A percentile compares a stretch with the other conserved stretches of the same genome.
phyloP scores from a whole-genome alignment of 768 basidiomycete genomes.

The Harrya chromipes region DNA sequence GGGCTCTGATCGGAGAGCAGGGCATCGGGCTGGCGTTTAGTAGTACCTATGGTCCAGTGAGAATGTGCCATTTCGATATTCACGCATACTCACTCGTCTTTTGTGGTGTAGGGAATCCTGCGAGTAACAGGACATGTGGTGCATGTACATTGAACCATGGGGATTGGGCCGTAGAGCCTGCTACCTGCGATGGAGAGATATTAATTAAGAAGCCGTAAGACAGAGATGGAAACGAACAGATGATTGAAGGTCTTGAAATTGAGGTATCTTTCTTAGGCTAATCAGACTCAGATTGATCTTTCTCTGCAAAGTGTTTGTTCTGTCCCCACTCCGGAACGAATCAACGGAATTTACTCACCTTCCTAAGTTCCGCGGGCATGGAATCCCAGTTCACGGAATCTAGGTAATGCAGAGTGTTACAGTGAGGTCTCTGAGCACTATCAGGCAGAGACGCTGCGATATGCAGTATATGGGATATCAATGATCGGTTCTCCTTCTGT shows the following conservation, averaged over 20 bases:
- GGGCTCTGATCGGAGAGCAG: conserved; percentile 34
- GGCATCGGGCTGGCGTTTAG: conserved; percentile 46
- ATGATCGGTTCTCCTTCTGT: conserved; percentile 28
- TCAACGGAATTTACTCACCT: conserved; percentile 36
- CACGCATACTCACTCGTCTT: conserved; percentile 32
- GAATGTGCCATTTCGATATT: conserved; percentile 1
- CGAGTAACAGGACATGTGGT: conserved; percentile 44
- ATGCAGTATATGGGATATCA: conserved; percentile 53
- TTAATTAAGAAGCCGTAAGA: not conserved
- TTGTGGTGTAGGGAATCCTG: conserved; percentile 43
- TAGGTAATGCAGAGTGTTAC: conserved; percentile 46
- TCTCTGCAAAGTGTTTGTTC: conserved; percentile 38
- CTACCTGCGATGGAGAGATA: conserved; percentile 27
- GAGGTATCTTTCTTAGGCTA: conserved; percentile 41
- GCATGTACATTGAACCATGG: conserved; percentile 58
- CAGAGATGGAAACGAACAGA: conserved; percentile 36
- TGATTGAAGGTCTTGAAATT: conserved; percentile 50
- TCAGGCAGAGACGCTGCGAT: conserved; percentile 59
- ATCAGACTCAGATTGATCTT: conserved; percentile 58
- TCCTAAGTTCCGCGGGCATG: conserved; percentile 57
- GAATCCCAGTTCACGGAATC: conserved; percentile 60
- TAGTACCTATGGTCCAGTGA: conserved; percentile 29
- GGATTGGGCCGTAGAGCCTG: conserved; percentile 33
- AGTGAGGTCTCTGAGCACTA: conserved; percentile 47
- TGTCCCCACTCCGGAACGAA: not conserved